These are phyloP conservation scores for Pythium catenulatum DNA, from an alignment of 352 stramenopile species.

Conservation along the genomic window DNA sequence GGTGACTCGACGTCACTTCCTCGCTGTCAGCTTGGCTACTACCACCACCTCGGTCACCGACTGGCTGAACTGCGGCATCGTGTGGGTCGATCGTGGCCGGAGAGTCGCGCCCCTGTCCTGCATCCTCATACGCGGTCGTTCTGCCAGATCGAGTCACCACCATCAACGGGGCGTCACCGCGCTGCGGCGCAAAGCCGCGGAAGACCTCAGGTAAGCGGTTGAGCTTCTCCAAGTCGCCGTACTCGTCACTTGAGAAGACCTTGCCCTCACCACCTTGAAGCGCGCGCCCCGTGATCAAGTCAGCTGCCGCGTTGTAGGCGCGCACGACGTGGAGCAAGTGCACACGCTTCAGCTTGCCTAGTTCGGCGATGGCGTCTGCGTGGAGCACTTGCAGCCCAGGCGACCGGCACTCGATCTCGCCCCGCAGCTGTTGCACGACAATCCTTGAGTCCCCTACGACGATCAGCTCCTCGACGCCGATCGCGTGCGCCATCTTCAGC, in stretches of 20 bases:
- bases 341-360: background rate
- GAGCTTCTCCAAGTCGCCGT: background rate
- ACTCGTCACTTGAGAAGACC: background rate
- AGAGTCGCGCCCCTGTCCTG: no score
- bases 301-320: constrained; percentile 36
- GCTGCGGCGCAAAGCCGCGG: no score
- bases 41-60: no score
- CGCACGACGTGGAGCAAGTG: constrained; percentile 28
- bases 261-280: background rate
- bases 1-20: no score
- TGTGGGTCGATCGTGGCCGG: no score
- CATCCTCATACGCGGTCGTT: no score
- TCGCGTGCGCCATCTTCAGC: background rate
- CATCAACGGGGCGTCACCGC: no score
- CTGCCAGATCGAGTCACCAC: no score
- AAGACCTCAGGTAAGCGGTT: background rate
- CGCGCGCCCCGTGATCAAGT: constrained; percentile 33
- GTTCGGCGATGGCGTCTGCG: background rate
- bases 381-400: constrained; percentile 24
- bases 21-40: no score
- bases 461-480: constrained; percentile 19
- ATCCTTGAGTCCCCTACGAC: constrained; percentile 49
- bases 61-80: no score
- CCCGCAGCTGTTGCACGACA: constrained; percentile 40
- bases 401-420: constrained; percentile 53